Evolutionary conservation across 2,329 filamentous ascomycete species (phyloP), one percentile per base, ranked within the genome.

Genomic region (Pseudogymnoascus sp.): DNA sequence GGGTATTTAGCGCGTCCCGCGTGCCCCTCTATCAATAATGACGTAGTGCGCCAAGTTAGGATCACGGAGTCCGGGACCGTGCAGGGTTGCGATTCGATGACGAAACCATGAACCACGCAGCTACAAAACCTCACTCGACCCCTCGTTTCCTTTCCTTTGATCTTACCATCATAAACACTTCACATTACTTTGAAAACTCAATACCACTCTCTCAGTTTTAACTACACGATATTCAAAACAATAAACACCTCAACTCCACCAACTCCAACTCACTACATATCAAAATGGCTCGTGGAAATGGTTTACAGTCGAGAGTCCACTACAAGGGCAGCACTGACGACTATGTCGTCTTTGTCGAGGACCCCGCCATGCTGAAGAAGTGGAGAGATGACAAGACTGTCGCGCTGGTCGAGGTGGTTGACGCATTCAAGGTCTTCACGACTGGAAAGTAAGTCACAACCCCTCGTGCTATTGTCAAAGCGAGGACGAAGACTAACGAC

Each of bases 361-460:
- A 78, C 64, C 71, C 76, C 14, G 73, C 89, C 63, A 79, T 81
- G 57, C 85, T 90, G 70, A 79, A 89, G 75, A 86, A 93, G 74
- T 97, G 93, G 93, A 85, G 86, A 79, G 78, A 73, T 4, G 93
- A 97, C 79, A 86, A 84, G 72, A 86, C 82, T 30, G 78, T 94
- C 30, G 89, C 94, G 37, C 78, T 97, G 57, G 82, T 89, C 1
- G 86, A 97, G 70, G 92, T 99, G 61, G 82, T 97, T 61, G 90
- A 87, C 62, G 82, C 88, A 6, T 97, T 90, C 81, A 90, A 96
- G 81, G 81, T 99, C 71, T 96, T 96, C 71, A 79, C 88, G 43
- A 96, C 91, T 35, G 89, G 95, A 79, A 89, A 87, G 92, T 97
- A 81, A 78, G 89, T 79, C 66, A 62, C 32, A 60, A 38, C 39